Conservation (phyloP, 2,329 filamentous ascomycete species). For the Apiospora rasikravindrae region DNA sequence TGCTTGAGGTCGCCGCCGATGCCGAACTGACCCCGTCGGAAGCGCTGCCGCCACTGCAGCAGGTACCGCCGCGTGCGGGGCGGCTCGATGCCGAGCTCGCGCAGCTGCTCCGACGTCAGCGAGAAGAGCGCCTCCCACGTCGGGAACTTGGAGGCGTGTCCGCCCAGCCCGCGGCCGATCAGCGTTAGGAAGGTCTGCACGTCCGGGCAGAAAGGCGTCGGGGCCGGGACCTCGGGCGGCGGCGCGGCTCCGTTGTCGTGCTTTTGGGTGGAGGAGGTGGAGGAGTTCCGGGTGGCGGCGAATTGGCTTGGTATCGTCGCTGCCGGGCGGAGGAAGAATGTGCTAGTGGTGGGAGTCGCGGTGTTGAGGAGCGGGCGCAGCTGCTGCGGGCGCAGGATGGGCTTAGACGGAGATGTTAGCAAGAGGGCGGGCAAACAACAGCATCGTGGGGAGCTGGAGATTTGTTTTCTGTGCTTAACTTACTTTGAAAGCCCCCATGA, state of each 20-base stretch:
- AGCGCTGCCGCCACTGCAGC: constrained; percentile 85
- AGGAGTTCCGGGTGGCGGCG: not conserved
- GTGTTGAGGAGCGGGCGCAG: constrained; percentile 32
- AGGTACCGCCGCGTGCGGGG: constrained; percentile 83
- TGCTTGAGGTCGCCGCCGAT: constrained; percentile 81
- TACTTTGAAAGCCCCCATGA: constrained; percentile 26
- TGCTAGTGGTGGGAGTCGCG: not conserved
- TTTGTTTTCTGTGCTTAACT: not conserved
- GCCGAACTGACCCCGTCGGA: constrained; percentile 77
- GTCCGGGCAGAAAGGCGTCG: constrained; percentile 87
- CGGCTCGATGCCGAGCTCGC: constrained; percentile 85
- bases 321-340: constrained; percentile 19
- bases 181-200: constrained; percentile 84
- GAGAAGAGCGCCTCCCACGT: constrained; percentile 92
- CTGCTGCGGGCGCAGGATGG: constrained; percentile 36
- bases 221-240: constrained; percentile 57
- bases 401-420: constrained; percentile 25
- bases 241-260: not conserved
- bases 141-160: constrained; percentile 84
- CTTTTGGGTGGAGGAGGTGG: not conserved
- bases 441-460: not conserved
- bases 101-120: constrained; percentile 76
- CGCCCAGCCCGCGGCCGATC: constrained; percentile 85
- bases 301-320: constrained; percentile 22
- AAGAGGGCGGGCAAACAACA: not conserved